phyloP scores from a whole-genome alignment of 495 filamentous ascomycete genomes.

The Lasiosphaeria hispida region DNA sequence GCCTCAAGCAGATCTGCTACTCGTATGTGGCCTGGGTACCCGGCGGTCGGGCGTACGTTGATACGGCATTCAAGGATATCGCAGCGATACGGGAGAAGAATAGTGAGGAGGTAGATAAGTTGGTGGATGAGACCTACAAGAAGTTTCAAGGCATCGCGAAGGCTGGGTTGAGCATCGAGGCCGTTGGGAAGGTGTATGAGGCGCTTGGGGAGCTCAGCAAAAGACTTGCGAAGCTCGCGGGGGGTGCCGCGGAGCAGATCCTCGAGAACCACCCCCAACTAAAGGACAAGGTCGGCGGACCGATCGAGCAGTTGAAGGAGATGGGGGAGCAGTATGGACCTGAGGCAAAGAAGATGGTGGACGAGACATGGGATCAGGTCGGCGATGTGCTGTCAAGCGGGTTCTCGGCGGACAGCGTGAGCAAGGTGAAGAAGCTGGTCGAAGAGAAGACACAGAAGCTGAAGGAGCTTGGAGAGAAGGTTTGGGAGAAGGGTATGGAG shows the following conservation, averaged over 20 bases:
- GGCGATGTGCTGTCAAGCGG: slow-evolving; percentile 54
- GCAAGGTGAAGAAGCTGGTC: slow-evolving; percentile 58
- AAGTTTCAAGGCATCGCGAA: slow-evolving; percentile 53
- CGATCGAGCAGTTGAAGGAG: slow-evolving; percentile 59
- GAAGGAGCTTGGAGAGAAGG: slow-evolving; percentile 59
- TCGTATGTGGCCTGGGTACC: slow-evolving; percentile 66
- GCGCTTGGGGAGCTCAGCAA: slow-evolving; percentile 52
- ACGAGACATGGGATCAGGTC: slow-evolving; percentile 62
- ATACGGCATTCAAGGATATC: slow-evolving; percentile 60
- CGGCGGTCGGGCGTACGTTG: slow-evolving; percentile 59
- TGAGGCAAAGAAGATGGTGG: slow-evolving; percentile 65
- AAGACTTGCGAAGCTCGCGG: slow-evolving; percentile 52
- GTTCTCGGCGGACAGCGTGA: slow-evolving; percentile 43
- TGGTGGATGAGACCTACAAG: slow-evolving; percentile 57
- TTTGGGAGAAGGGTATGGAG: slow-evolving; percentile 62
- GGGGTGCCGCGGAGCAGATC: slow-evolving; percentile 55
- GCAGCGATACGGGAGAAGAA: slow-evolving; percentile 58
- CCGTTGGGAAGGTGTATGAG: slow-evolving; percentile 50
- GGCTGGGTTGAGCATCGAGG: slow-evolving; percentile 49
- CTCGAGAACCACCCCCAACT: slow-evolving; percentile 64
- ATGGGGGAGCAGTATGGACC: slow-evolving; percentile 63
- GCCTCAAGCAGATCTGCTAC: slow-evolving; percentile 55
- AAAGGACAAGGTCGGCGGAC: slow-evolving; percentile 65
- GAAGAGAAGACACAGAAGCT: slow-evolving; percentile 63
- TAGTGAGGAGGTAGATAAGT: slow-evolving; percentile 58